Percentiles rank a stretch among this genome's conserved stretches.
phyloP scores from a whole-genome alignment of 768 basidiomycete species.

The Rhodotorula toruloides region DNA sequence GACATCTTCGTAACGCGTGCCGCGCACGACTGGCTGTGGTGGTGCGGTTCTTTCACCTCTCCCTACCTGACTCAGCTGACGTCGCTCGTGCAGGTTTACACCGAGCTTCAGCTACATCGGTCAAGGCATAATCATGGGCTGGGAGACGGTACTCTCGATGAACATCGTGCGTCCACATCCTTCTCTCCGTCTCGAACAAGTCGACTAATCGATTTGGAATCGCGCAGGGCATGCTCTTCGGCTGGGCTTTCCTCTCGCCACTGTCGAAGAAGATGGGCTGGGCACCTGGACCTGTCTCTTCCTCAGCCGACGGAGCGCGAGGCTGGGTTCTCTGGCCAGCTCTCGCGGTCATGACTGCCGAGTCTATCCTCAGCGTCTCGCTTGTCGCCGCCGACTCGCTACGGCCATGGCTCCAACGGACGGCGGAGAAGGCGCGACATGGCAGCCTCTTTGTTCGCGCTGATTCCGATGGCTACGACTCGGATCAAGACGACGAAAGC shows the following conservation, averaged over 20 bases:
- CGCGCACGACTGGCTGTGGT: conserved; percentile 86
- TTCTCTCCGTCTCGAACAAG: neutral
- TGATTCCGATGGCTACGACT: conserved; percentile 58
- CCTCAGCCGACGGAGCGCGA: conserved; percentile 80
- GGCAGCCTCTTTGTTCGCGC: conserved; percentile 86
- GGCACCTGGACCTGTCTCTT: conserved; percentile 88
- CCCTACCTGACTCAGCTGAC: neutral
- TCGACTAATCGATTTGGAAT: neutral
- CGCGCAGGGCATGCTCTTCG: conserved; percentile 85
- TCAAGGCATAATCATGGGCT: conserved; percentile 92
- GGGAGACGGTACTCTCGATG: conserved; percentile 90
- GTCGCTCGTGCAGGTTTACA: conserved; percentile 56
- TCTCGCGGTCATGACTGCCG: conserved; percentile 90
- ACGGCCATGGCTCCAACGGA: conserved; percentile 7
- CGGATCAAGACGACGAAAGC: conserved; percentile 8
- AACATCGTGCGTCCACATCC: conserved; percentile 57
- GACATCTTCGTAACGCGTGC: conserved; percentile 67
- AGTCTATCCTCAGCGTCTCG: conserved; percentile 76
- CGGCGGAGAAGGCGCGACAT: conserved; percentile 85
- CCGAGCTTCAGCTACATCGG: conserved; percentile 79
- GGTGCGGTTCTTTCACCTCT: conserved; percentile 44
- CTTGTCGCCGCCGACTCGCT: conserved; percentile 56
- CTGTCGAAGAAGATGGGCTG: conserved; percentile 73
- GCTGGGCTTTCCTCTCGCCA: conserved; percentile 91
- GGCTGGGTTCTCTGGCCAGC: conserved; percentile 96